phyloP scores from a whole-genome alignment of 1,139 yeast genomes.

The Nadsonia starkeyi-henricii region DNA sequence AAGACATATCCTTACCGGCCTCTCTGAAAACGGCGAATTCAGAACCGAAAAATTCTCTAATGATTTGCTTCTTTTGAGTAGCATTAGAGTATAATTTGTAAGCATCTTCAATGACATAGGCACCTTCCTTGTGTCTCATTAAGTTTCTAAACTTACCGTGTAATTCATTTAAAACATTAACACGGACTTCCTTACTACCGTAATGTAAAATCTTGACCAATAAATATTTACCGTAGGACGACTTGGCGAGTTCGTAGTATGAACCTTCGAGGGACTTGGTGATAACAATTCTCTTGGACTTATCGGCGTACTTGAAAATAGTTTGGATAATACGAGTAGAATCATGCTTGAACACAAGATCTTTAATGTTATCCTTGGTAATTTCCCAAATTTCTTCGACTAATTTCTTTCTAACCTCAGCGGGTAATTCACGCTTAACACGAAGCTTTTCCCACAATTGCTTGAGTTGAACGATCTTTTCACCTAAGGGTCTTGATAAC shows the following conservation, averaged over 20 bases:
- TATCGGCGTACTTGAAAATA: conserved; percentile 69
- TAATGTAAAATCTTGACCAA: conserved; percentile 82
- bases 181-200: conserved; percentile 72
- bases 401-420: conserved; percentile 61
- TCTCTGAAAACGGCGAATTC: conserved; percentile 86
- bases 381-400: conserved; percentile 79
- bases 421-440: conserved; percentile 70
- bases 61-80: conserved; percentile 78
- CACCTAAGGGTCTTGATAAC: conserved; percentile 72
- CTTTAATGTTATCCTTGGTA: conserved; percentile 62
- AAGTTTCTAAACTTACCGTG: conserved; percentile 84
- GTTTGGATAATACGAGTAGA: conserved; percentile 95
- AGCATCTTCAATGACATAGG: conserved; percentile 93
- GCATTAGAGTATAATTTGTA: conserved; percentile 73
- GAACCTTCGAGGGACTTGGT: conserved; percentile 60
- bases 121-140: conserved; percentile 97
- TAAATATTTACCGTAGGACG: conserved; percentile 86
- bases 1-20: conserved; percentile 46
- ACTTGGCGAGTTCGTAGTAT: conserved; percentile 72
- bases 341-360: conserved; percentile 87
- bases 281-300: conserved; percentile 63
- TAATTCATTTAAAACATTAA: conserved; percentile 61
- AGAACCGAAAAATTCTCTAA: conserved; percentile 95
- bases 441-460: conserved; percentile 83
- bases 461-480: conserved; percentile 74